A percentile compares a stretch with the other conserved stretches of the same genome.
Evolutionary conservation across 2,329 filamentous ascomycete species (phyloP).

Genomic region (Ploettnerulaceae sp.): DNA sequence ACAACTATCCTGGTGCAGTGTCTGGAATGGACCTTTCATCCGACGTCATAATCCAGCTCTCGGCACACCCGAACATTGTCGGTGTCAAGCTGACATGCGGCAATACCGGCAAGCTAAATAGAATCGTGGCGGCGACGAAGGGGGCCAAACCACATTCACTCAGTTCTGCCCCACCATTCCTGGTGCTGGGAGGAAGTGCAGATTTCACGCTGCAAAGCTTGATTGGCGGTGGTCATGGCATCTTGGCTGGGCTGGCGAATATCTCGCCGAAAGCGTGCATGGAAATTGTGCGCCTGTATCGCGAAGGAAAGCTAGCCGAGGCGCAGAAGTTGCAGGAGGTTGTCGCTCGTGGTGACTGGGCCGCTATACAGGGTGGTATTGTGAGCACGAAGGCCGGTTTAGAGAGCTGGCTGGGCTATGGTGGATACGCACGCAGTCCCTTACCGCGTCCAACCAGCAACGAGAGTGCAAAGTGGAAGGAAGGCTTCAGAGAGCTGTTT

Average conservation of each 20-base stretch:
- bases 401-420: conserved; percentile 59
- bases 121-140: conserved; percentile 52
- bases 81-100: conserved; percentile 92
- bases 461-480: conserved; percentile 48
- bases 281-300: conserved; percentile 55
- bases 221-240: conserved; percentile 64
- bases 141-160: conserved; percentile 41
- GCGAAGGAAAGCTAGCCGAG: conserved; percentile 52
- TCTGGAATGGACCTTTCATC: conserved; percentile 86
- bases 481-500: conserved; percentile 50
- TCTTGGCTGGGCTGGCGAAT: conserved; percentile 69
- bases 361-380: conserved; percentile 63
- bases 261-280: conserved; percentile 62
- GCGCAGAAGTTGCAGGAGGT: conserved; percentile 59
- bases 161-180: conserved; percentile 44
- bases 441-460: conserved; percentile 48
- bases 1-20: conserved; percentile 89
- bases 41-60: conserved; percentile 76
- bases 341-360: conserved; percentile 64
- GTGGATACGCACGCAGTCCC: conserved; percentile 46
- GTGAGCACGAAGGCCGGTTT: conserved; percentile 64
- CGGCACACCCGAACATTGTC: conserved; percentile 76
- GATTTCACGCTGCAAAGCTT: conserved; percentile 70
- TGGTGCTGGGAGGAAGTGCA: conserved; percentile 67
- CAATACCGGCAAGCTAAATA: conserved; percentile 60